Conservation (phyloP, 495 filamentous ascomycete species). For the Hypoxylon rickii region DNA sequence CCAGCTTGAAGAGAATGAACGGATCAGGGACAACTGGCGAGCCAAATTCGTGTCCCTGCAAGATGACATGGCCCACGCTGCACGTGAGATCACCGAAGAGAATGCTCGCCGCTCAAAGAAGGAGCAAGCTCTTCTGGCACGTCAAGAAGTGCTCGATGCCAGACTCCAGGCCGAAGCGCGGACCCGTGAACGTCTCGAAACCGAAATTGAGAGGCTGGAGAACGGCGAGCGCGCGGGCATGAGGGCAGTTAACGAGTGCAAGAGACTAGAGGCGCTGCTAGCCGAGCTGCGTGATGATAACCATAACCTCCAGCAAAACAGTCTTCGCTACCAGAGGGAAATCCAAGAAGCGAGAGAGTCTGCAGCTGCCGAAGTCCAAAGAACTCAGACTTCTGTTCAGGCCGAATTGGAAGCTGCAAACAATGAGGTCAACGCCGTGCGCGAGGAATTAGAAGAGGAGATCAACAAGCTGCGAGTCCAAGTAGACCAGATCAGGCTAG, state of each 20-base stretch:
- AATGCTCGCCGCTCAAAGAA: constrained; percentile 73
- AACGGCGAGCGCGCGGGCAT: constrained; percentile 72
- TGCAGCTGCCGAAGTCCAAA: constrained; percentile 74
- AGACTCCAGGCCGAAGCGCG: constrained; percentile 75
- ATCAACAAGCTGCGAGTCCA: constrained; percentile 68
- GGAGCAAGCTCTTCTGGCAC: constrained; percentile 72
- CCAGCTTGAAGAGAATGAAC: constrained; percentile 84
- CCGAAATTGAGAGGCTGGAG: constrained; percentile 76
- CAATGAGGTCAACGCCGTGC: constrained; percentile 78
- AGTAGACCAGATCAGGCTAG: constrained; percentile 70
- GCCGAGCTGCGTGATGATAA: constrained; percentile 68
- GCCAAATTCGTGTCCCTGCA: constrained; percentile 81
- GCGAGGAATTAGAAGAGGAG: constrained; percentile 76
- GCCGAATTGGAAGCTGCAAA: constrained; percentile 79
- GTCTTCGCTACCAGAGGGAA: constrained; percentile 78
- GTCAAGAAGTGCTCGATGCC: constrained; percentile 78
- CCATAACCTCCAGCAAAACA: constrained; percentile 64
- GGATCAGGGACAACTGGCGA: constrained; percentile 75
- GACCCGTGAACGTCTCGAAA: constrained; percentile 77
- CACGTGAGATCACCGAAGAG: constrained; percentile 75
- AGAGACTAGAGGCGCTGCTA: constrained; percentile 69
- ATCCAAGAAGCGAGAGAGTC: constrained; percentile 80
- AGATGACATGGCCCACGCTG: constrained; percentile 79
- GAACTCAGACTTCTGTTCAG: constrained; percentile 76
- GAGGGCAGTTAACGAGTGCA: constrained; percentile 58